phyloP scores from a whole-genome alignment of 345 rosid genomes.

The Dovyalis caffra region DNA sequence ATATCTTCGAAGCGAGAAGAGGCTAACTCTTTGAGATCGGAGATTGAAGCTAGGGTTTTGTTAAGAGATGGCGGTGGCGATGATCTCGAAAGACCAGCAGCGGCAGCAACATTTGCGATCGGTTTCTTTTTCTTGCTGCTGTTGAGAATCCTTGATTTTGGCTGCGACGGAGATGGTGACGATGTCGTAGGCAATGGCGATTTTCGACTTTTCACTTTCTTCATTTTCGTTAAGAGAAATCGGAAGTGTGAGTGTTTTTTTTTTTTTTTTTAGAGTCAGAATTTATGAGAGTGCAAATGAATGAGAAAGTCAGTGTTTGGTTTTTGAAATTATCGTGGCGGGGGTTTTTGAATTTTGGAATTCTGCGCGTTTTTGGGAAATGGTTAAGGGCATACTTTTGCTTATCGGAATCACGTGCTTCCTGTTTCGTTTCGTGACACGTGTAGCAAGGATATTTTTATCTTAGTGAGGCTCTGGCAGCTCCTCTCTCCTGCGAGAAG shows the following conservation, averaged over 20 bases:
- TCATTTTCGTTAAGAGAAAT: not conserved
- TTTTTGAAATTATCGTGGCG: too few relatives aligned
- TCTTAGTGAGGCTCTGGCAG: too few relatives aligned
- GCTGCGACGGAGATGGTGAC: slow-evolving; percentile 1
- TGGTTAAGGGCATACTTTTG: too few relatives aligned
- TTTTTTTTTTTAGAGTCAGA: not conserved
- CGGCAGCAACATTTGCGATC: not conserved
- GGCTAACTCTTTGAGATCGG: slow-evolving; percentile 41
- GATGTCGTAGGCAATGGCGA: slow-evolving; percentile 16
- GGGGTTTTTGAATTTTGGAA: too few relatives aligned
- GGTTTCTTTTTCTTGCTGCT: not conserved
- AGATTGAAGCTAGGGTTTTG: slow-evolving; percentile 31
- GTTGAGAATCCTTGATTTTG: not conserved
- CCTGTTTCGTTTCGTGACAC: too few relatives aligned
- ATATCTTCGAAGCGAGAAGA: slow-evolving; percentile 42
- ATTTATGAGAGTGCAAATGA: too few relatives aligned
- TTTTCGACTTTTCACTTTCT: not conserved
- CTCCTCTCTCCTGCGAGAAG: too few relatives aligned
- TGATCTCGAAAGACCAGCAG: not conserved
- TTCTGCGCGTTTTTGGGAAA: too few relatives aligned
- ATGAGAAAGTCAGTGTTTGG: too few relatives aligned
- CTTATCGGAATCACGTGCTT: too few relatives aligned
- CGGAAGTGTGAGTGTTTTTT: not conserved
- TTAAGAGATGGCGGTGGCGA: slow-evolving; percentile 11
- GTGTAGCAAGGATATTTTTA: too few relatives aligned